Evolutionary conservation across 2,329 filamentous ascomycete species (phyloP), one percentile per base, ranked within the genome.

Genomic region (Penicillium griseofulvum): DNA sequence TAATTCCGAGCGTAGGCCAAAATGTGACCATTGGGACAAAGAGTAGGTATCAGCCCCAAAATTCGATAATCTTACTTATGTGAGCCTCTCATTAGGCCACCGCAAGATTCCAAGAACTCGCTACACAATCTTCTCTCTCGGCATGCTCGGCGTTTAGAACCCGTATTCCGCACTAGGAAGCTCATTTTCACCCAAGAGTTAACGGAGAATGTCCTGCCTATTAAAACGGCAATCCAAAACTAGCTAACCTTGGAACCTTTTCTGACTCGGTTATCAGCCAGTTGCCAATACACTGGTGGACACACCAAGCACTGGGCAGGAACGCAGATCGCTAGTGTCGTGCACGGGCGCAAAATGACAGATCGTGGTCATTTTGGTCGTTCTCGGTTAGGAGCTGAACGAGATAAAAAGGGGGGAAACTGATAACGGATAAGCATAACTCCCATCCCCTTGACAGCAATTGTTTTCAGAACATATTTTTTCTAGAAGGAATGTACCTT

Each of bases 91-190:
- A 47, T 24, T 47, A 49, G 52, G 31, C 51, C 37, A 16, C 44
- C 44, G n/a, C 33, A 22, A 16, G 7, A 17, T 45, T 29, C 49
- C 39, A 37, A 44, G 39, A 50, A 4, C 16, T 43, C 22, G 28
- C 37, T 34, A 34, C 28, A 24, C 37, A 29, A n/a, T 41, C 11
- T 17, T 11, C 24, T 14, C 31, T 34, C 49, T 52, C 22, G 41
- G 33, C 31, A 11, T 17, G 2, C 52, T 49, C 52, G 45, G 51
- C 51, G 49, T 38, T 45, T 43, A 44, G 29, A 26, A 24, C 12
- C 45, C 26, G 22, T 52, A 8, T 42, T 42, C 22, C 43, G 16
- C 22, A 45, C 31, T 46, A 45, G 49, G 49, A 47, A 52, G 49
- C 24, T 37, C 44, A 36, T 14, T 26, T 48, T 36, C 29, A 28